A percentile compares a stretch with the other conserved stretches of the same genome.
phyloP scores from a whole-genome alignment of 805 yeast genomes.

The Spathaspora passalidarum region DNA sequence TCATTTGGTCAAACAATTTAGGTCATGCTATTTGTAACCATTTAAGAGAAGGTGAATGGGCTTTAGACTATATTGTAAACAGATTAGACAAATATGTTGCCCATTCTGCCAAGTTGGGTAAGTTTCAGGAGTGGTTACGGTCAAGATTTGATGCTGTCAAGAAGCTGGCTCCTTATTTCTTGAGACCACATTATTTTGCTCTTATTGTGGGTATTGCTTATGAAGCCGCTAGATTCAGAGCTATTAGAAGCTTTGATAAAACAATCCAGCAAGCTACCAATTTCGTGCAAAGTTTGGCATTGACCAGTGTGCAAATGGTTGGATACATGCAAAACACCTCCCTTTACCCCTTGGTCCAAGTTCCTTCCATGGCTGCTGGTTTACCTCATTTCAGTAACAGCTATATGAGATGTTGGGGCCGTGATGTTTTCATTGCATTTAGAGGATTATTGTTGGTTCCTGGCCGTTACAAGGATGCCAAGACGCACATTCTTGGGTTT shows the following conservation, averaged over 20 bases:
- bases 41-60: constrained; percentile 84
- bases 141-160: constrained; percentile 62
- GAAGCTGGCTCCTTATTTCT: constrained; percentile 66
- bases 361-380: constrained; percentile 91
- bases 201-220: constrained; percentile 79
- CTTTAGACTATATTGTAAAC: constrained; percentile 67
- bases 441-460: constrained; percentile 80
- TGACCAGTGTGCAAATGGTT: constrained; percentile 85
- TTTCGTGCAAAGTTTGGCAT: constrained; percentile 75
- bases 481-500: constrained; percentile 75
- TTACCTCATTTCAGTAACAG: constrained; percentile 89
- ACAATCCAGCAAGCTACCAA: constrained; percentile 59
- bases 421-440: constrained; percentile 88
- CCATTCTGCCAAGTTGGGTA: constrained; percentile 44
- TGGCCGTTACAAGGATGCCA: constrained; percentile 77
- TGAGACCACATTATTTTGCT: constrained; percentile 86
- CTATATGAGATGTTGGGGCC: constrained; percentile 98
- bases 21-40: constrained; percentile 84
- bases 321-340: constrained; percentile 75
- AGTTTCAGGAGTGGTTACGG: constrained; percentile 68
- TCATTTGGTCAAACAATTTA: constrained; percentile 68
- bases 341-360: constrained; percentile 56
- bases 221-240: constrained; percentile 72
- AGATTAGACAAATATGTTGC: constrained; percentile 57
- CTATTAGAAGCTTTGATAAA: constrained; percentile 53